Evolutionary conservation across 2,329 filamentous ascomycete genomes (phyloP).

Genomic region (Exophiala dermatitidis): DNA sequence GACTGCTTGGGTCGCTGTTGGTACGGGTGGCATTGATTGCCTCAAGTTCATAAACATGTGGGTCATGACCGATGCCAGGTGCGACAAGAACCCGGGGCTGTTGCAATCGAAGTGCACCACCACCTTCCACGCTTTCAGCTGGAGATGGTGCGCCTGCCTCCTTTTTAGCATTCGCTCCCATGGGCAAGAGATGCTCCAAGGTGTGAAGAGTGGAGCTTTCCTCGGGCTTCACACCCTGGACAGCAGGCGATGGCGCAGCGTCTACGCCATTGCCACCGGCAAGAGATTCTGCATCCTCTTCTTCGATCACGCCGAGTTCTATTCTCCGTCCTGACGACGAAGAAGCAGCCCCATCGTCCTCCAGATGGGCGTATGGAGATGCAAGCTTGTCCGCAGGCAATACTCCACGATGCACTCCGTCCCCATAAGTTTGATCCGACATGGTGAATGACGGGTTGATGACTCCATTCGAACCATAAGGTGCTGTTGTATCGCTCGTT

Average conservation of each 20-base stretch:
- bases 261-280: neutral
- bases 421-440: too few relatives aligned
- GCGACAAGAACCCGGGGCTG: neutral
- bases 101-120: neutral
- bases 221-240: neutral
- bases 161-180: neutral
- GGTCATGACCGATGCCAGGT: slow-evolving; percentile 1
- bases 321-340: neutral
- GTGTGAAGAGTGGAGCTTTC: neutral
- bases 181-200: neutral
- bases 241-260: neutral
- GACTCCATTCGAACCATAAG: neutral
- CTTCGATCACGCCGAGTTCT: neutral
- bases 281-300: neutral
- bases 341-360: neutral
- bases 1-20: neutral
- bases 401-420: neutral
- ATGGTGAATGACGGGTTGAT: neutral
- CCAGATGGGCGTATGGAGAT: neutral
- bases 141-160: neutral
- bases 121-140: too few relatives aligned
- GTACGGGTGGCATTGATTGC: neutral
- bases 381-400: neutral
- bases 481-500: neutral
- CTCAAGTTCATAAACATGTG: slow-evolving; percentile 3